Conservation (phyloP, 306 rosid species). For the Cyclanthera cordifolia region DNA sequence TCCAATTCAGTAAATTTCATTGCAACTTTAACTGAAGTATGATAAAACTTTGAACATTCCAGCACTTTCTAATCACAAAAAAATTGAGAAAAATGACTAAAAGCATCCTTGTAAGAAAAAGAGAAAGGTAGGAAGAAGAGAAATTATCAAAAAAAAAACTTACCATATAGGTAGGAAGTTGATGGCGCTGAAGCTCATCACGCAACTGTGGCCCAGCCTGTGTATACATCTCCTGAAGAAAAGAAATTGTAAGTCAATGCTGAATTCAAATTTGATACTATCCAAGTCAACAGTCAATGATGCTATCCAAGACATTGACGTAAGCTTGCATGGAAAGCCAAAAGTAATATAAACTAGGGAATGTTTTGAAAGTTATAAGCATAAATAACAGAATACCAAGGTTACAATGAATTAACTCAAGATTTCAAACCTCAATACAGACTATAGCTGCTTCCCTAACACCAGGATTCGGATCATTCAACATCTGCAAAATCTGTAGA, state of each 20-base stretch:
- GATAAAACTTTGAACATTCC: not conserved
- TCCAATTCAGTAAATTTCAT: not conserved
- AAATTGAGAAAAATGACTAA: not conserved
- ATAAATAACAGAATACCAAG: not conserved
- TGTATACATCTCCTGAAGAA: conserved; percentile 77
- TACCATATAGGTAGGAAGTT: conserved; percentile 82
- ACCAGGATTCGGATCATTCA: conserved; percentile 72
- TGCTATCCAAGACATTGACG: not conserved
- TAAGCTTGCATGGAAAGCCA: not conserved
- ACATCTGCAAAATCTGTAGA: conserved; percentile 80
- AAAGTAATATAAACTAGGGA: too few relatives aligned
- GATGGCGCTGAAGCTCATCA: conserved; percentile 85
- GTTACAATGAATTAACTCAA: not conserved
- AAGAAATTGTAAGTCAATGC: not conserved
- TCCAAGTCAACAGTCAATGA: not conserved
- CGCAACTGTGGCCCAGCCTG: conserved; percentile 95
- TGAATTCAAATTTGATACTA: too few relatives aligned
- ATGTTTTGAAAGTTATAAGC: too few relatives aligned
- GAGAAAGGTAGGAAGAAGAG: conserved; percentile 2
- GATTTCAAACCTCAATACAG: conserved; percentile 71
- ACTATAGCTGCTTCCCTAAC: conserved; percentile 86
- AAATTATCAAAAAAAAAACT: not conserved
- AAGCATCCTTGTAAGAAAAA: not conserved
- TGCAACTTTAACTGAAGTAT: not conserved
- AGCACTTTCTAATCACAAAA: not conserved